Evolutionary conservation across 345 rosid species (phyloP).

Genomic region (Acer campestre): DNA sequence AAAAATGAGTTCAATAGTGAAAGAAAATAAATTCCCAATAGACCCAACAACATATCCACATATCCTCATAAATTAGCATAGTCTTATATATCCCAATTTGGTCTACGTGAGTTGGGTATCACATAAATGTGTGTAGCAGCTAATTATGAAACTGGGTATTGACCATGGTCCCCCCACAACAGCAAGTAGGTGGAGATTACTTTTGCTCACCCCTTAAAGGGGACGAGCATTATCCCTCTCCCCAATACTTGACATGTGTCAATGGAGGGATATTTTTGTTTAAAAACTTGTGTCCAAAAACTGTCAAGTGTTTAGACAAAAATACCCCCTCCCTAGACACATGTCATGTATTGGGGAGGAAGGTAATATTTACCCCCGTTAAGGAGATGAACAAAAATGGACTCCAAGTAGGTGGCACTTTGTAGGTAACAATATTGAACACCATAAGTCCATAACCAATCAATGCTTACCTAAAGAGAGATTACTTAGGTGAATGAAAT

Average conservation of each 20-base stretch:
- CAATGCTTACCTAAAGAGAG: not conserved
- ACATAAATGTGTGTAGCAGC: slow-evolving; percentile 1
- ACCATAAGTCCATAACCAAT: not conserved
- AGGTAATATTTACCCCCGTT: too few species aligned
- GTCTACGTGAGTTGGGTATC: not conserved
- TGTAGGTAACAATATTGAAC: not conserved
- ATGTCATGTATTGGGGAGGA: too few species aligned
- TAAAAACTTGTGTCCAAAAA: too few species aligned
- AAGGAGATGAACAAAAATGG: too few species aligned
- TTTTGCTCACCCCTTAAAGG: too few species aligned
- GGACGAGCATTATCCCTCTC: too few species aligned
- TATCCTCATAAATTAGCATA: slow-evolving; percentile 6
- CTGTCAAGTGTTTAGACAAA: too few species aligned
- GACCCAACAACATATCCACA: not conserved
- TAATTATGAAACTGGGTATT: not conserved
- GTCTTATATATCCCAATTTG: not conserved
- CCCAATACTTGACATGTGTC: too few species aligned
- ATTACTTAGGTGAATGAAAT: slow-evolving; percentile 6
- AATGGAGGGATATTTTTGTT: too few species aligned
- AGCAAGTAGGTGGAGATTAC: not conserved
- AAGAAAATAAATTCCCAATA: not conserved
- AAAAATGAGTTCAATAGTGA: not conserved
- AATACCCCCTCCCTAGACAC: too few species aligned
- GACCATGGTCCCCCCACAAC: not conserved
- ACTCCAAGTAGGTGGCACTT: not conserved